Evolutionary conservation across 805 yeast species (phyloP).

Genomic region (Ascoidea tarda): DNA sequence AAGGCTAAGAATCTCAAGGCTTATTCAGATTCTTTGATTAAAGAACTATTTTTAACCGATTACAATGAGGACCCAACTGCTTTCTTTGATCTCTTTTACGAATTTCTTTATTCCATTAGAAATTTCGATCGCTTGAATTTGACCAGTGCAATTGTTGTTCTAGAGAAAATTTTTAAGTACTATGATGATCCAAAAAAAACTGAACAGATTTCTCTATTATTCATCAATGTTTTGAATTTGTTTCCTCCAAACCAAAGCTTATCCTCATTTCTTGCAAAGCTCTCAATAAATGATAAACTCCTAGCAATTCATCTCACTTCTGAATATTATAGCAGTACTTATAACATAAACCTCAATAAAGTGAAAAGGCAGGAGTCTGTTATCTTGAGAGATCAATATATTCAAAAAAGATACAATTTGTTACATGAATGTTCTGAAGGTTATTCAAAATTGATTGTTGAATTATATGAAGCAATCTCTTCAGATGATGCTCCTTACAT

Average conservation of each 20-base stretch:
- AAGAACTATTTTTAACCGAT: neutral
- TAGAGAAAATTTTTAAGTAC: neutral
- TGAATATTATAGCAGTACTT: conserved; percentile 2
- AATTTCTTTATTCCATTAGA: neutral
- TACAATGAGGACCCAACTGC: neutral
- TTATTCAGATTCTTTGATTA: neutral
- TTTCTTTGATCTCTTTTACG: neutral
- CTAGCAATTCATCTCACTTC: conserved; percentile 1
- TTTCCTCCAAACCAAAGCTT: conserved; percentile 4
- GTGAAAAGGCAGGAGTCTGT: neutral
- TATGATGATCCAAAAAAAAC: neutral
- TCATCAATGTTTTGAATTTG: conserved; percentile 8
- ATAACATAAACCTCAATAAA: neutral
- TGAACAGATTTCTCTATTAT: neutral
- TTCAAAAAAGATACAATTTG: conserved; percentile 45
- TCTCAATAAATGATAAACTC: neutral
- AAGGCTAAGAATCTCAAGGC: too few relatives aligned
- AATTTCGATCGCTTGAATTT: neutral
- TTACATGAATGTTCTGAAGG: conserved; percentile 71
- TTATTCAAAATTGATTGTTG: conserved; percentile 45
- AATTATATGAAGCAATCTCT: conserved; percentile 27
- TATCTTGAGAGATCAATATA: conserved; percentile 1
- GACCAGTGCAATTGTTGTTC: neutral
- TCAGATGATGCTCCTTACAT: conserved; percentile 26
- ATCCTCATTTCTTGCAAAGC: conserved; percentile 1